These are phyloP conservation scores for Daldinia eschscholtzii DNA, from an alignment of 2,329 filamentous ascomycete genomes.

Conservation along the genomic window DNA sequence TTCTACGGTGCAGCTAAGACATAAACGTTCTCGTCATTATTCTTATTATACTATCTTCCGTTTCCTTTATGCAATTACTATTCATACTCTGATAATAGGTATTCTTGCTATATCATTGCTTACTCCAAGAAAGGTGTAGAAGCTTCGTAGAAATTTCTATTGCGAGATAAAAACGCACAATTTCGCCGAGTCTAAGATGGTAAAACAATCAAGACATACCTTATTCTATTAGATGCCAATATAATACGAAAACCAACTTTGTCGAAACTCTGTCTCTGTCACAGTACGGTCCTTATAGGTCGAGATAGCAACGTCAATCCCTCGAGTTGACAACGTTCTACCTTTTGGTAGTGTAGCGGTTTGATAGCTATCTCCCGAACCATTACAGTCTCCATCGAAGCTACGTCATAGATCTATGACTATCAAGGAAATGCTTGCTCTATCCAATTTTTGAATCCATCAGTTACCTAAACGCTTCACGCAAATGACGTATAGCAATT, in stretches of 20 bases:
- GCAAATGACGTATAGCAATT: not conserved
- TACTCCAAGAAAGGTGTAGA: not conserved
- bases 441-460: not conserved
- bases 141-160: not conserved
- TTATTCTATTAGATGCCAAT: not conserved
- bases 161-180: not conserved
- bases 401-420: constrained; percentile 6
- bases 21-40: too few relatives aligned
- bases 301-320: too few relatives aligned
- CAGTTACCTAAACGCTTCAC: not conserved
- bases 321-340: too few relatives aligned
- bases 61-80: too few relatives aligned
- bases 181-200: not conserved
- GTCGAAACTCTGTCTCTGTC: not conserved
- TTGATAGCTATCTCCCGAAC: too few relatives aligned
- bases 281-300: too few relatives aligned
- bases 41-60: not conserved
- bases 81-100: too few relatives aligned
- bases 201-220: not conserved
- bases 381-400: not conserved
- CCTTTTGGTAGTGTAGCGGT: too few relatives aligned
- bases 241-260: constrained; percentile 4
- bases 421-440: not conserved
- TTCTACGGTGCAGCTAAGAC: too few relatives aligned
- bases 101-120: not conserved